Percentiles rank a stretch among this genome's conserved stretches.
phyloP scores from a whole-genome alignment of 495 filamentous ascomycete genomes.

The Aspergillus nidulans region DNA sequence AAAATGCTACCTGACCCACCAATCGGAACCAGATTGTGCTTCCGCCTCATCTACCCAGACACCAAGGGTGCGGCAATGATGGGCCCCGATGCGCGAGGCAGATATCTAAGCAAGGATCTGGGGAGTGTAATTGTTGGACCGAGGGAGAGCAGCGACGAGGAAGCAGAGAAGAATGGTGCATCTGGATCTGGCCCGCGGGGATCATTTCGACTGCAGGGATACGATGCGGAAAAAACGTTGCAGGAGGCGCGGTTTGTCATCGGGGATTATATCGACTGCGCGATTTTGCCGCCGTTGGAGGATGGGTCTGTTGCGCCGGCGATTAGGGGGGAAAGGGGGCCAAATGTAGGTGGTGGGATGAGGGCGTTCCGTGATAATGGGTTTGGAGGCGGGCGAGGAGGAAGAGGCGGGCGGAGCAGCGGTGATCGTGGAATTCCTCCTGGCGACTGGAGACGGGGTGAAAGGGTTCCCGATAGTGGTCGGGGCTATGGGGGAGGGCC shows the following conservation, averaged over 20 bases:
- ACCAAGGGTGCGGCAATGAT: constrained; percentile 49
- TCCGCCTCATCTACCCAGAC: constrained; percentile 83
- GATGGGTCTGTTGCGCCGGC: constrained; percentile 69
- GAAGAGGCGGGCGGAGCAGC: constrained; percentile 27
- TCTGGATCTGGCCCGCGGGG: constrained; percentile 13
- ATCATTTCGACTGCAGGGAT: constrained; percentile 38
- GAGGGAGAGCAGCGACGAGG: constrained; percentile 41
- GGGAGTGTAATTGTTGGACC: constrained; percentile 72
- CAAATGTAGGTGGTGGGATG: constrained; percentile 35
- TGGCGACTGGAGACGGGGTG: constrained; percentile 44
- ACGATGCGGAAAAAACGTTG: constrained; percentile 67
- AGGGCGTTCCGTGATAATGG: constrained; percentile 48
- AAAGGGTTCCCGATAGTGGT: constrained; percentile 38
- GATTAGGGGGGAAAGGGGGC: constrained; percentile 28
- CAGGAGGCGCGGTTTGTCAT: constrained; percentile 74
- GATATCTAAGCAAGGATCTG: constrained; percentile 71
- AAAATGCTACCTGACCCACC: constrained; percentile 66
- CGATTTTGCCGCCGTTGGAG: constrained; percentile 67
- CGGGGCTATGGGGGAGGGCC: constrained; percentile 3
- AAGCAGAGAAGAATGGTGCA: constrained; percentile 28
- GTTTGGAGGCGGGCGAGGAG: constrained; percentile 33
- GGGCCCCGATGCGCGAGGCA: constrained; percentile 45
- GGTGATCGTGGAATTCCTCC: constrained; percentile 28
- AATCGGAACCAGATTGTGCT: constrained; percentile 77
- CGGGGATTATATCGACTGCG: constrained; percentile 81